Percentiles rank a stretch among this genome's conserved stretches.
phyloP scores from a whole-genome alignment of 352 stramenopile species.

The Thalassiosira livingstoniorum region DNA sequence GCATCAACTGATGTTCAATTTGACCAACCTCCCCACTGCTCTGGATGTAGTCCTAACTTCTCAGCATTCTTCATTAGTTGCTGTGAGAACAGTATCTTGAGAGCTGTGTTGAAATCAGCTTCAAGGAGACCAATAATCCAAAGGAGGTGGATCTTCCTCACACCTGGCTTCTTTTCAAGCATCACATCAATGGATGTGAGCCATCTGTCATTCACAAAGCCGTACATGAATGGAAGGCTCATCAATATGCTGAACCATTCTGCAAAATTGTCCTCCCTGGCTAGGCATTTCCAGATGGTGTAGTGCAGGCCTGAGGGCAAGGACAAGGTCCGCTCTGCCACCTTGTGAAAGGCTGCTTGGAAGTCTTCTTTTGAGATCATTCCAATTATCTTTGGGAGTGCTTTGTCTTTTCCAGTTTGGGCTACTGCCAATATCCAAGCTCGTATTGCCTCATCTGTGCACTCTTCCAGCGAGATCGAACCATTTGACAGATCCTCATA shows the following conservation, averaged over 20 bases:
- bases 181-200: conserved; percentile 10
- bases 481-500: background rate
- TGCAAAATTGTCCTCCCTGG: background rate
- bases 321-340: background rate
- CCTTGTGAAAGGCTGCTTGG: background rate
- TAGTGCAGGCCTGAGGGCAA: background rate
- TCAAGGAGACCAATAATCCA: conserved; percentile 56
- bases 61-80: conserved; percentile 30
- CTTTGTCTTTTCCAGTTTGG: background rate
- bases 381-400: background rate
- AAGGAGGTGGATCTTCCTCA: conserved; percentile 41
- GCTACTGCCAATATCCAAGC: background rate
- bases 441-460: background rate
- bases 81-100: conserved; percentile 1
- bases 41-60: background rate
- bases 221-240: background rate
- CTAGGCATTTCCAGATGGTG: background rate
- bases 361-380: background rate
- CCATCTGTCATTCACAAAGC: conserved; percentile 25
- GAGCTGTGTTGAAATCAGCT: conserved; percentile 31
- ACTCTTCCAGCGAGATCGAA: background rate
- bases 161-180: conserved; percentile 31
- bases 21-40: conserved; percentile 22
- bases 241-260: no score
- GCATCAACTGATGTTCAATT: conserved; percentile 15